phyloP scores from a whole-genome alignment of 345 rosid species.

The Salix caprea region DNA sequence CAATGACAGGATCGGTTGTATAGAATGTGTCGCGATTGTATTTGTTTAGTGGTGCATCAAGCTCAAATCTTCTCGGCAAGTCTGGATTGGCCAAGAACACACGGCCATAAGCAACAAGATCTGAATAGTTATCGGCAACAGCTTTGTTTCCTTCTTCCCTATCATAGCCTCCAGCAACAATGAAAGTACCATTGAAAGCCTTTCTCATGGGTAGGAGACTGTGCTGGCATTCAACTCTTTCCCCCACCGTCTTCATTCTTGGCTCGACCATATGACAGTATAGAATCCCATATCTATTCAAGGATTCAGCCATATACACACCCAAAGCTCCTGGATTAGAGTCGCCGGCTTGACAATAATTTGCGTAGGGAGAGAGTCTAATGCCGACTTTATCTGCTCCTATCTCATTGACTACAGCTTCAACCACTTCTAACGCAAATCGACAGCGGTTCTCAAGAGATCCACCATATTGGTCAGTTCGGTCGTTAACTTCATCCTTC shows the following conservation, averaged over 20 bases:
- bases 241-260: slow-evolving; percentile 38
- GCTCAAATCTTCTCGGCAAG: slow-evolving; percentile 57
- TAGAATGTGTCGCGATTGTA: slow-evolving; percentile 52
- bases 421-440: slow-evolving; percentile 57
- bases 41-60: slow-evolving; percentile 51
- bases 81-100: slow-evolving; percentile 68
- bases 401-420: slow-evolving; percentile 57
- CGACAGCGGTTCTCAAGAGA: slow-evolving; percentile 62
- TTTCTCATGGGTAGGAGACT: slow-evolving; percentile 55
- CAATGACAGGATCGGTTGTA: slow-evolving; percentile 43
- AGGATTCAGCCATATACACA: slow-evolving; percentile 51
- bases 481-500: slow-evolving; percentile 69
- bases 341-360: slow-evolving; percentile 51
- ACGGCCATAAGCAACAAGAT: slow-evolving; percentile 60
- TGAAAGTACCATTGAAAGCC: slow-evolving; percentile 59
- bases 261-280: slow-evolving; percentile 75
- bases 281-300: slow-evolving; percentile 51
- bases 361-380: slow-evolving; percentile 56
- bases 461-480: slow-evolving; percentile 68
- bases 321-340: slow-evolving; percentile 59
- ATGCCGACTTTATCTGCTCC: slow-evolving; percentile 74
- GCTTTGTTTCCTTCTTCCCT: slow-evolving; percentile 49
- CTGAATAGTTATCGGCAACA: slow-evolving; percentile 39
- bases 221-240: slow-evolving; percentile 25
- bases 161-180: slow-evolving; percentile 56